phyloP scores from a whole-genome alignment of 2,329 filamentous ascomycete genomes.

The Hymenoscyphus fructigenus region DNA sequence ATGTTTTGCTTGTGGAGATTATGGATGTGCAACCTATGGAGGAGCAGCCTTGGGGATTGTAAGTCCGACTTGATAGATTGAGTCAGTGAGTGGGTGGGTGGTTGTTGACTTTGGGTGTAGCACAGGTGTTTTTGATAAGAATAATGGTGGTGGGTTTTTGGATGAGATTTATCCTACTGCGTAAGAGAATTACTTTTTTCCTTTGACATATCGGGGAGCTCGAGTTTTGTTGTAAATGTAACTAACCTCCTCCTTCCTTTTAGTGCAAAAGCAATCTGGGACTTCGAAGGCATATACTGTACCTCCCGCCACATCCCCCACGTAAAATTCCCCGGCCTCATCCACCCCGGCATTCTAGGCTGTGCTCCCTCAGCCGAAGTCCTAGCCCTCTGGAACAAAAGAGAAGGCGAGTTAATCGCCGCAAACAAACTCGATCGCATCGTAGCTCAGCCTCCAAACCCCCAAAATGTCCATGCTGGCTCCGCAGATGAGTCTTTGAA shows the following conservation, averaged over 20 bases:
- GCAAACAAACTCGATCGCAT: constrained; percentile 64
- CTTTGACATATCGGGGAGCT: too few species aligned
- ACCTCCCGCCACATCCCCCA: constrained; percentile 83
- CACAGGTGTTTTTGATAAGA: constrained; percentile 57
- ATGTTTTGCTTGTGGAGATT: constrained; percentile 78
- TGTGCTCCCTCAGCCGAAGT: constrained; percentile 76
- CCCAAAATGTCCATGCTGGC: constrained; percentile 72
- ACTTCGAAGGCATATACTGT: constrained; percentile 77
- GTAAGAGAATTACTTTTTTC: constrained; percentile 47
- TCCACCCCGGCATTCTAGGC: constrained; percentile 88
- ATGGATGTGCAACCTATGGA: constrained; percentile 89
- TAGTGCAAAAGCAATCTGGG: constrained; percentile 71
- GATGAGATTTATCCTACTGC: constrained; percentile 84
- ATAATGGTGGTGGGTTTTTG: constrained; percentile 85
- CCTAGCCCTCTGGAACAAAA: constrained; percentile 77
- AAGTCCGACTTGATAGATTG: background rate
- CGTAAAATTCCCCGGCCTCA: constrained; percentile 83
- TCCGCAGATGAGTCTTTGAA: constrained; percentile 56
- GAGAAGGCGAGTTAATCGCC: constrained; percentile 77
- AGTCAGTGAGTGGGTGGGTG: background rate
- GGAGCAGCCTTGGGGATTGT: constrained; percentile 90
- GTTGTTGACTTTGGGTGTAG: background rate
- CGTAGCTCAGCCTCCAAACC: constrained; percentile 76
- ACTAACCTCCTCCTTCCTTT: constrained; percentile 1
- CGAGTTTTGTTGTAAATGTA: too few species aligned